Conservation (phyloP, 2,329 filamentous ascomycete species). For the Arthrinium puccinioides region DNA sequence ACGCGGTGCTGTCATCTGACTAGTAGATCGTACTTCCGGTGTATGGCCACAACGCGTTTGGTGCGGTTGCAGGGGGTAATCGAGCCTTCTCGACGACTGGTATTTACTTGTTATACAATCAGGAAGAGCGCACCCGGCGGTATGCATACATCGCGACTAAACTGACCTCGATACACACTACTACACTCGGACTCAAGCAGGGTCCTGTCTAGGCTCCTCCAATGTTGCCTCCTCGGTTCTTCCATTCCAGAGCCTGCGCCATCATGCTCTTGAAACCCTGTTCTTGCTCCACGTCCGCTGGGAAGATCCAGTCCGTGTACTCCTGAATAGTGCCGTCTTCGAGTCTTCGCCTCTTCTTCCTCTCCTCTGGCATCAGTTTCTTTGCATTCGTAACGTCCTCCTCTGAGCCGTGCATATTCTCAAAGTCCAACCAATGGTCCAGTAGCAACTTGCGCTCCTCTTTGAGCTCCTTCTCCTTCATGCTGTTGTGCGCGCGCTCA, state of each 20-base stretch:
- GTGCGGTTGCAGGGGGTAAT: too few relatives aligned
- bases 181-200: background rate
- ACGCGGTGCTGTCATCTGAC: too few relatives aligned
- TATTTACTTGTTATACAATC: too few relatives aligned
- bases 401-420: constrained; percentile 70
- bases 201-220: background rate
- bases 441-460: constrained; percentile 90
- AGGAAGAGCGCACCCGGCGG: too few relatives aligned
- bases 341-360: constrained; percentile 85
- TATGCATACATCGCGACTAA: too few relatives aligned
- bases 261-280: constrained; percentile 78
- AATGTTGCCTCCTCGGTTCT: constrained; percentile 43
- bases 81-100: too few relatives aligned
- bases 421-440: constrained; percentile 88
- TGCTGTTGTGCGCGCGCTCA: constrained; percentile 72
- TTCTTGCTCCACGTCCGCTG: constrained; percentile 82
- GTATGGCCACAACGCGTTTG: too few relatives aligned
- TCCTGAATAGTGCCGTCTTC: constrained; percentile 95
- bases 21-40: too few relatives aligned
- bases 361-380: constrained; percentile 86
- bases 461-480: constrained; percentile 86
- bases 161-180: background rate
- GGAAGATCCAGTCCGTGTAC: constrained; percentile 96
- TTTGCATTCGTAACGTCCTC: constrained; percentile 77
- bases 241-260: constrained; percentile 84